Base-by-base conservation (phyloP, 228 moss, liverwort and hornwort genomes). In the Sphagnum fallax region DNA sequence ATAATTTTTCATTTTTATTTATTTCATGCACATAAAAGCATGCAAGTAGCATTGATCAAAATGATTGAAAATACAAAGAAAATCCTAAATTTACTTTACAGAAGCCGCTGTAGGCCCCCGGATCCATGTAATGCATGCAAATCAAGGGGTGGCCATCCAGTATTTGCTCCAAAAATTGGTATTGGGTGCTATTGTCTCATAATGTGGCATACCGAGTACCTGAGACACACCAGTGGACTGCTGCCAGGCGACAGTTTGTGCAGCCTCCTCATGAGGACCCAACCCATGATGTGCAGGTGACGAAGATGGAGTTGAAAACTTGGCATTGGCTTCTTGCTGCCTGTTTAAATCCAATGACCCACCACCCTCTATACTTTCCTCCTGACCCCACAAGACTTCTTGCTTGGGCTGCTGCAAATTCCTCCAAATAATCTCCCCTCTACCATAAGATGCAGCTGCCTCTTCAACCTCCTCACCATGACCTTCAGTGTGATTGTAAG, bases 101-200 rank as follows among this genome's bases (percentile, higher is more conserved):
- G 81, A 71, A 49, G 74, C 74, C 32, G 32, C 67, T 79, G 85
- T 13, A 76, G 70, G 6, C 85, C 81, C 5, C 85, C 75, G 11
- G 81, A 76, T 5, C 76, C 69, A 50, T 79, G 85, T 52, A 76
- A 85, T 10, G 79, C 67, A 65, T 85, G 85, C 53, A 79, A 65
- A 61, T 85, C 85, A 74, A 85, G 74, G 6, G 78, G 63, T 47
- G 81, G 85, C 85, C 85, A 85, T 5, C 74, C 79, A 4, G 68
- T 53, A 9, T 32, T 75, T 76, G 32, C 73, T 73, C 85, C 85
- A 85, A 71, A 79, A 82, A 62, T 82, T 85, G 57, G 81, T 81
- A 51, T 85, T 81, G 49, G 76, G 75, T 6, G 65, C 32, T 32
- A 32, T 62, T 75, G 72, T 78, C 13, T 81, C 76, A 5, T 65